These are phyloP conservation scores for Vanderwaltozyma verrucispora DNA, from an alignment of 805 yeast species.

Conservation along the genomic window DNA sequence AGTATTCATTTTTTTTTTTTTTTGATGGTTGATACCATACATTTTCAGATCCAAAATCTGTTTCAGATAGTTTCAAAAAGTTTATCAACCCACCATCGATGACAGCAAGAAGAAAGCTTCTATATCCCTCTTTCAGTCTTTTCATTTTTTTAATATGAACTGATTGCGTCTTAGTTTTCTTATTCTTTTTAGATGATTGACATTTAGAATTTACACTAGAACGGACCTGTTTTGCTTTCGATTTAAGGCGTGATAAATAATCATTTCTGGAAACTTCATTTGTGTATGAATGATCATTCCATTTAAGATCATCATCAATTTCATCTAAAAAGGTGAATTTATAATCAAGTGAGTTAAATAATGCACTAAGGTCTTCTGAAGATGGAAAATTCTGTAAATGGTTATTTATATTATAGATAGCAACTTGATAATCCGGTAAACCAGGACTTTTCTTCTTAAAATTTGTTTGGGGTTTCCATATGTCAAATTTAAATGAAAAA, in stretches of 20 bases:
- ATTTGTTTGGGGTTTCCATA: constrained; percentile 73
- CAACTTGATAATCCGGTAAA: constrained; percentile 63
- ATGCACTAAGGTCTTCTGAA: constrained; percentile 31
- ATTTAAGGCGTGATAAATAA: constrained; percentile 3
- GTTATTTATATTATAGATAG: constrained; percentile 41
- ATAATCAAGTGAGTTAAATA: constrained; percentile 27
- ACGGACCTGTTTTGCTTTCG: constrained; percentile 4
- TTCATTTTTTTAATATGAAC: constrained; percentile 26
- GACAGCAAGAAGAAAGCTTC: constrained; percentile 49
- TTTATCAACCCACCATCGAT: constrained; percentile 69
- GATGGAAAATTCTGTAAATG: constrained; percentile 36
- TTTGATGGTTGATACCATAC: constrained; percentile 23
- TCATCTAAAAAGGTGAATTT: constrained; percentile 27
- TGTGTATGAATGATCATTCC: constrained; percentile 17
- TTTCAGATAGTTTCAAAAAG: constrained; percentile 44
- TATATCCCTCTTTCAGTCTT: constrained; percentile 42
- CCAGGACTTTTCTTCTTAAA: constrained; percentile 66
- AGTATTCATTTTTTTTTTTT: no score
- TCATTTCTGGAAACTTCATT: constrained; percentile 7
- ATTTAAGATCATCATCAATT: constrained; percentile 8
- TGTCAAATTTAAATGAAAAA: no score
- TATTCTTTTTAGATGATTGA: constrained; percentile 4
- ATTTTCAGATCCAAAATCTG: constrained; percentile 35
- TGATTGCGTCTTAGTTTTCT: constrained; percentile 9
- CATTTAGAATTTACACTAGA: constrained; percentile 1